Evolutionary conservation across 257 asterid species (phyloP), one percentile per base, ranked within the genome.

Genomic region (Cinchona pubescens): DNA sequence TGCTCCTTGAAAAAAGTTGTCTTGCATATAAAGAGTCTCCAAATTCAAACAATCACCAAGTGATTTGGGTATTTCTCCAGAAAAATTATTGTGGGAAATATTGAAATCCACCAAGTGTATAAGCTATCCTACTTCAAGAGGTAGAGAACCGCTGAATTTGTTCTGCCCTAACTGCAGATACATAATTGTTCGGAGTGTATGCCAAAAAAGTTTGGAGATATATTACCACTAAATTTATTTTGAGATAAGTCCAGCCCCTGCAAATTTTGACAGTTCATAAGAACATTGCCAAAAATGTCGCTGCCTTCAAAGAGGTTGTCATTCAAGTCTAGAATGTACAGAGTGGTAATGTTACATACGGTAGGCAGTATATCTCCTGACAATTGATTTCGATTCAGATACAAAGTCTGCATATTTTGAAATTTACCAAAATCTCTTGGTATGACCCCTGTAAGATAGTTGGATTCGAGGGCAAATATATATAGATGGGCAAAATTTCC

Each of bases 371-470:
- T 58, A 15, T 58, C 16, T 58, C 63, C 63, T 58, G 63, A 58
- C 63, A 58, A 58, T 34, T 1, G 10, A 15, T 58, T 58, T n/a
- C 4, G 4, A 0, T 0, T 4, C 7, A 58, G 63, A 58, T 16
- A 1, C 34, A 58, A 27, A 58, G 2, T 0, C 25, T 58, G 63
- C 34, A 58, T n/a, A 4, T 58, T 58, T 58, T n/a, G 18, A 25
- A 83, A 77, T 1, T 76, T 77, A 32, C 84, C 84, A 72, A 83
- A 63, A 25, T 61, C 78, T 3, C 67, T 49, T 12, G 89, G 87
- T 34, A 85, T 75, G 27, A 42, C 19, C 4, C 81, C 81, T 0
- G 71, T 21, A 13, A 82, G 67, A 16, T 29, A 37, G 72, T 85
- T 79, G 15, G 14, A 2, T 4, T 25, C 2, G 35, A 80, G 5